Evolutionary conservation across 495 filamentous ascomycete species (phyloP), one percentile per base, ranked within the genome.

Genomic region (Penicillium paxilli): DNA sequence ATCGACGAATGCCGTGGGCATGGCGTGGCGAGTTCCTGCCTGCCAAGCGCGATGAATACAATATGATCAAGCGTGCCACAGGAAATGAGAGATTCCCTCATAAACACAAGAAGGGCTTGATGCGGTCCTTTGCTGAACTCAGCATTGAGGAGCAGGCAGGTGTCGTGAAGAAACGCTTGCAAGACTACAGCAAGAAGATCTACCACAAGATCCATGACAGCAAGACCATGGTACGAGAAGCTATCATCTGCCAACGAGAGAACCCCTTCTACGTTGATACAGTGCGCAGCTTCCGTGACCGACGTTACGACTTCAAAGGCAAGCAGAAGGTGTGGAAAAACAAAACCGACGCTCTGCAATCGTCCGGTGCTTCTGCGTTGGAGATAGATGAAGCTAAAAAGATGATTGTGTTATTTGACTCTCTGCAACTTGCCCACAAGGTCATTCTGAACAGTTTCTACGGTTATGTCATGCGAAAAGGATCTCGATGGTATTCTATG

Each of bases 371-470:
- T 4, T 69, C 87, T 6, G 67, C 83, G 8, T 65, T 75, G 17
- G 94, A 99, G 62, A 80, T 99, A 17, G 95, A 98, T 6, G 87
- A 90, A 55, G 94, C 90, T 8, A 98, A 97, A 74, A 99, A 99
- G 74, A 98, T 99, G 94, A 92, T 96, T 48, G 74, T 98, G 40
- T 77, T 99, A 3, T 99, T 91, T 65, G 94, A 99, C 66, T 99
- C 94, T 0, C 71, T 99, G 47, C 94, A 99, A 68, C 78, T 99
- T 65, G 94, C 94, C 0, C 94, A 98, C 74, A 99, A 99, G 65
- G 93, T 97, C 75, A 99, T 99, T 77, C 71, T 99, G 47, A 99
- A 99, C 79, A 94, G 89, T 63, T 99, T 99, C 77, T 99, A 99
- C 61, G 94, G 94, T 48, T 99, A 99, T 67, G 94, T 98, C 57